A percentile compares a stretch with the other conserved stretches of the same genome.
phyloP scores from a whole-genome alignment of 75 land plant species.

The Picea glauca region DNA sequence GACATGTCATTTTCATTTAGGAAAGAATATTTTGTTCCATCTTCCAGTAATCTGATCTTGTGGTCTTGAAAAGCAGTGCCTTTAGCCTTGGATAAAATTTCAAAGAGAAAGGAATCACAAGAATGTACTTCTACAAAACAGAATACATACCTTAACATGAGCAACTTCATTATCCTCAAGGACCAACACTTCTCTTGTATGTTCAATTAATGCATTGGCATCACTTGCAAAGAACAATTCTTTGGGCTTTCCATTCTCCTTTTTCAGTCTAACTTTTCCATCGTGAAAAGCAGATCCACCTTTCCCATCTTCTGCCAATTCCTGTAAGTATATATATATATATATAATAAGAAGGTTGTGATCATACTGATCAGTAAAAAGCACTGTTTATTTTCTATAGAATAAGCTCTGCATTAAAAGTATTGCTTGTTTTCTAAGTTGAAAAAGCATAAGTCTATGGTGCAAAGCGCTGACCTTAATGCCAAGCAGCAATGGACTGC shows the following conservation, averaged over 20 bases:
- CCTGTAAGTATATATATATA: slow-evolving; percentile 26
- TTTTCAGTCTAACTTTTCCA: slow-evolving; percentile 23
- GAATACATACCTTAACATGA: slow-evolving; percentile 67
- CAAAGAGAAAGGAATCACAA: too few species aligned
- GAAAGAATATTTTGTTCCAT: too few species aligned
- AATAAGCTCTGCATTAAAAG: not conserved
- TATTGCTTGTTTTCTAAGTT: not conserved
- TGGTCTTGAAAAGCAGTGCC: too few species aligned
- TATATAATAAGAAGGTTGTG: not conserved
- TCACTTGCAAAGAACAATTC: slow-evolving; percentile 92
- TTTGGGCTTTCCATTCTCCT: slow-evolving; percentile 55
- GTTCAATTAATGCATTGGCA: slow-evolving; percentile 84
- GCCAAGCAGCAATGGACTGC: slow-evolving; percentile 92
- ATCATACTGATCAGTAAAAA: not conserved
- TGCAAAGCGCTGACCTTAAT: slow-evolving; percentile 64
- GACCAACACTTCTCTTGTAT: slow-evolving; percentile 71
- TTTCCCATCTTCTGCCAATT: slow-evolving; percentile 22
- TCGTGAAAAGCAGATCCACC: slow-evolving; percentile 41
- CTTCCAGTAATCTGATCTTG: too few species aligned
- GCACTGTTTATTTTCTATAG: not conserved
- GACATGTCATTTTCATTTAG: too few species aligned
- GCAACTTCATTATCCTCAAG: slow-evolving; percentile 95
- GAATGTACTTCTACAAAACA: not conserved
- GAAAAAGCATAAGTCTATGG: not conserved
- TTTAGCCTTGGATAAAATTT: too few species aligned